Conservation (phyloP, 2,329 filamentous ascomycete genomes). For the Arachnopeziza araneosa region DNA sequence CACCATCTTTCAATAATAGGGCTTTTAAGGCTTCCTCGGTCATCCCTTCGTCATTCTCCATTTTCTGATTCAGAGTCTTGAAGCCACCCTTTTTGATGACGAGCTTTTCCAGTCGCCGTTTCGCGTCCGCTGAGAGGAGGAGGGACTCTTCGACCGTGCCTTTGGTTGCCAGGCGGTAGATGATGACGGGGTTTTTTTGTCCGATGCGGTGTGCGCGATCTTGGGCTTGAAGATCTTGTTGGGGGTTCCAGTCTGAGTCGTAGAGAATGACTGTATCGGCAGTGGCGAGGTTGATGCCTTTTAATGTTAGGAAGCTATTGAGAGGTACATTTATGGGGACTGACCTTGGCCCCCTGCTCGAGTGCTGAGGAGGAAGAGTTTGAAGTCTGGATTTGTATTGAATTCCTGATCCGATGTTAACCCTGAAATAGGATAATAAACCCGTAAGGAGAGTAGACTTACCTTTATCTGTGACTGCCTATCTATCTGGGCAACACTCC, state of each 20-base stretch:
- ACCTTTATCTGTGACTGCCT: conserved; percentile 62
- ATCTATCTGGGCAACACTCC: conserved; percentile 70
- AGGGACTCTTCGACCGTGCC: conserved; percentile 88
- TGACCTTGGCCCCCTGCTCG: conserved; percentile 77
- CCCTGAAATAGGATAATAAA: background rate
- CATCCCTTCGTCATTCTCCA: conserved; percentile 44
- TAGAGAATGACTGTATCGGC: conserved; percentile 93
- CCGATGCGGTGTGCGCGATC: conserved; percentile 94
- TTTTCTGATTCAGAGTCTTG: conserved; percentile 60
- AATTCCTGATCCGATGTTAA: background rate
- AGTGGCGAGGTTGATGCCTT: conserved; percentile 78
- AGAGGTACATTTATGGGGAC: background rate
- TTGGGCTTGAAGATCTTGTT: conserved; percentile 94
- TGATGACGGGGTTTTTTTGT: conserved; percentile 83
- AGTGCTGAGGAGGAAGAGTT: conserved; percentile 44
- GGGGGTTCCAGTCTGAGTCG: conserved; percentile 89
- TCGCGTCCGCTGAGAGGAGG: conserved; percentile 82
- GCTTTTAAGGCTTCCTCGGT: conserved; percentile 56
- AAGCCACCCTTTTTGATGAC: conserved; percentile 94
- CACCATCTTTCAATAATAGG: conserved; percentile 66
- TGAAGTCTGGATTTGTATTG: conserved; percentile 1
- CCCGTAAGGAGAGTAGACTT: too few species aligned
- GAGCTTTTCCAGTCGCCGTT: conserved; percentile 85
- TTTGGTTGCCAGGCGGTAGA: conserved; percentile 90
- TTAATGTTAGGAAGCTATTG: background rate